Evolutionary conservation across 257 asterid genomes (phyloP), one percentile per base, ranked within the genome.

Genomic region (Asclepias syriaca): DNA sequence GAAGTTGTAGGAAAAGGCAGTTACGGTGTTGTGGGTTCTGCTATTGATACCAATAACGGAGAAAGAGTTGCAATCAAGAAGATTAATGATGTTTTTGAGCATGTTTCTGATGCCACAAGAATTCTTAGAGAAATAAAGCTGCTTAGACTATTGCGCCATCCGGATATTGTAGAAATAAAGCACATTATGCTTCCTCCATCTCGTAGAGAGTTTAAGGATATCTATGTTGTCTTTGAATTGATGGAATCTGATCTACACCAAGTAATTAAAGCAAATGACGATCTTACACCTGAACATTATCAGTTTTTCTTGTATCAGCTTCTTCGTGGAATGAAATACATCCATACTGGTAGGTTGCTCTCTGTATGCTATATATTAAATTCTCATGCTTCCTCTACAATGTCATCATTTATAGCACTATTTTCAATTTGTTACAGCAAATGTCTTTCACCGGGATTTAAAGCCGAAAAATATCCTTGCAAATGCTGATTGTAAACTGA

Each of bases 241-340:
- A 93, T 93, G 98, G 98, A 93, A 73, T 93, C 98, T 77, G 98
- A 93, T 76, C 96, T 93, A 74, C 98, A 93, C 77, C 98, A 91
- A 91, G 98, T 93, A 73, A 93, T 91, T 72, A 93, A 88, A 83
- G 98, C 96, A 32, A 93, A 93, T 72, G 94, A 89, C 53, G 97
- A 93, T 79, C 87, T 91, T 82, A 88, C 97, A 3, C 91, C 96
- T 1, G 98, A 91, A 81, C 98, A 93, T 81, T 83, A 85, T 87
- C 98, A 91, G 58, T 89, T 91, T 85, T 93, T 91, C 81, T 84
- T 91, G 27, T 93, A 93, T 79, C 98, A 93, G 91, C 97, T 93
- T 56, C 81, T 91, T 72, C 97, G 97, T 29, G 96, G 98, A 73
- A 81, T 93, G 83, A 93, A 93, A 66, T 93, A 87, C 77, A 85